Percentiles rank a stretch among this genome's conserved stretches.
These are phyloP conservation scores for Fusarium euwallaceae DNA, from an alignment of 2,329 filamentous ascomycete species.

Conservation along the genomic window DNA sequence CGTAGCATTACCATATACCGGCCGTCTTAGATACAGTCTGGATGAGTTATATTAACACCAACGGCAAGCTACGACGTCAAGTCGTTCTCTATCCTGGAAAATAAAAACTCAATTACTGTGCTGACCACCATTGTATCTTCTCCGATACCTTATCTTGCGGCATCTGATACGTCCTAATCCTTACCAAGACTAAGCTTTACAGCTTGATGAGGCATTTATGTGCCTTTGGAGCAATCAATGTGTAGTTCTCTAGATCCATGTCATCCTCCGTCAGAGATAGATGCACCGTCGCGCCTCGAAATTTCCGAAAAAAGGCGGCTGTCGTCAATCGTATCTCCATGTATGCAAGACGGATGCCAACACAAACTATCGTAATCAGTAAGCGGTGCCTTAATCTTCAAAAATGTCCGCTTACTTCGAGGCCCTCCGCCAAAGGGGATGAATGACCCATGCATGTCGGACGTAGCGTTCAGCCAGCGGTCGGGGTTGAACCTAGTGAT, in stretches of 20 bases:
- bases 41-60: not conserved
- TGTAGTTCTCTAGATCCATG: constrained; percentile 7
- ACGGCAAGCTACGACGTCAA: not conserved
- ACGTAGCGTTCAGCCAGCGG: not conserved
- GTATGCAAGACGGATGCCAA: constrained; percentile 5
- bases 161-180: not conserved
- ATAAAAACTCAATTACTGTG: not conserved
- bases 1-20: no score
- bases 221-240: not conserved
- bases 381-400: not conserved
- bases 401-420: not conserved
- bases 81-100: not conserved
- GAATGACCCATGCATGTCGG: not conserved
- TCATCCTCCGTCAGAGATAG: not conserved
- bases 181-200: not conserved
- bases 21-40: not conserved
- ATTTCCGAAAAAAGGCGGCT: not conserved
- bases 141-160: not conserved
- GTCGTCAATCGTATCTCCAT: constrained; percentile 9
- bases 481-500: not conserved
- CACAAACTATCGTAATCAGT: not conserved
- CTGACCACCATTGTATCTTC: not conserved
- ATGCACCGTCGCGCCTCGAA: not conserved
- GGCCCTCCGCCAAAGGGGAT: not conserved
- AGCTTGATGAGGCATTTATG: constrained; percentile 1